These are phyloP conservation scores for Ustilago bromivora DNA, from an alignment of 1,284 basidiomycete species.

Conservation along the genomic window DNA sequence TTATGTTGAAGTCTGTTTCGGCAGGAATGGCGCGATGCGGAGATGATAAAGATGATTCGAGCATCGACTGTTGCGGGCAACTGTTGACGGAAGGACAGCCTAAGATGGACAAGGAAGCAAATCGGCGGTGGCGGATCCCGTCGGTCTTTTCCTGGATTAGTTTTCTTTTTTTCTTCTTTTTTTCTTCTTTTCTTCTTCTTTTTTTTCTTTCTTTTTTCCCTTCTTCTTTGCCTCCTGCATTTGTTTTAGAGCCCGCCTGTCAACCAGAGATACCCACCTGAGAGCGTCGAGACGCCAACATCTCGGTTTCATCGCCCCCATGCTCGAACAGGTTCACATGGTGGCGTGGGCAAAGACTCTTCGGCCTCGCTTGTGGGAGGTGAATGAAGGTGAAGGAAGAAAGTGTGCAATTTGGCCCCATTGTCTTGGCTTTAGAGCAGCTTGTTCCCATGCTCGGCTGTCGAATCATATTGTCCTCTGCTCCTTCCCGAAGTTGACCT, in stretches of 20 bases:
- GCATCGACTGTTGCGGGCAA: background rate
- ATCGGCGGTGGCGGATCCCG: conserved; percentile 4
- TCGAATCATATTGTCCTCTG: background rate
- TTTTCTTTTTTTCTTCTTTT: background rate
- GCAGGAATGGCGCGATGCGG: background rate
- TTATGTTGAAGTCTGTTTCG: background rate
- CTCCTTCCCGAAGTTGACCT: conserved; percentile 3
- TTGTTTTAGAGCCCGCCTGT: conserved; percentile 6
- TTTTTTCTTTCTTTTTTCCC: background rate
- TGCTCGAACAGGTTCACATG: background rate
- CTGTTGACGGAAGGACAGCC: too few relatives aligned
- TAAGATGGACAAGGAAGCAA: background rate
- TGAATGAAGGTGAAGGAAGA: background rate
- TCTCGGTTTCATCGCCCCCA: conserved; percentile 7
- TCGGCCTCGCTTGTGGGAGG: background rate
- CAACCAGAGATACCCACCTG: conserved; percentile 6
- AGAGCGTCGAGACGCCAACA: background rate
- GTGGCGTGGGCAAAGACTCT: conserved; percentile 5
- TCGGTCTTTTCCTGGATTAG: conserved; percentile 8
- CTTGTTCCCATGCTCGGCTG: background rate
- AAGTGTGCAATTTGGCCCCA: background rate
- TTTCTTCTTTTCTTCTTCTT: background rate
- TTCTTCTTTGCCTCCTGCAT: too few relatives aligned
- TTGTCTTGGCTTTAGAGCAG: background rate
- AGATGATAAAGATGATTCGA: background rate